Base-by-base conservation (phyloP, 148 eudicot species). In the Amaranthus cruentus region DNA sequence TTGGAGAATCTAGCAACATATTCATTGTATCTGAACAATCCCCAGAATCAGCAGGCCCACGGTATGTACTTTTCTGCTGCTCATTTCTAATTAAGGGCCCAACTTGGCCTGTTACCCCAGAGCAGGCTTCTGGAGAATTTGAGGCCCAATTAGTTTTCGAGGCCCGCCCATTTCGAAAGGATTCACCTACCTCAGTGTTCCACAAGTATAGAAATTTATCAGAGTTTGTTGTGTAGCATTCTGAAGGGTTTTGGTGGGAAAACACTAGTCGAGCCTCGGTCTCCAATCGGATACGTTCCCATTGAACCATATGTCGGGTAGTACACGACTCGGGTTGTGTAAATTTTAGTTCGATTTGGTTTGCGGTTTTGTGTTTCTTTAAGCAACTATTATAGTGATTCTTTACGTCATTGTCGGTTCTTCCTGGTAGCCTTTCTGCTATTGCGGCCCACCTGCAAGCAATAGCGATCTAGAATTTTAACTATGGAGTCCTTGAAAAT, bases 381-480 rank as follows among this genome's bases (percentile, higher is more conserved):
- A 67, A 2, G 48, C 68, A 65, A 38, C 56, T 60, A 59, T 80
- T 71, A 70, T 79, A 80, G 49, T 71, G 55, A 61, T 76, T 80
- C 73, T 80, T 80, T 5, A 80, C 76, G n/a, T 80, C 83, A 21
- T 80, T 80, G 83, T 76, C 83, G 28, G 83, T 80, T 76, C 83
- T 72, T 72, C 83, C 83, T 14, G 83, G 83, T 75, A 80, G 55
- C 47, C 73, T 72, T 67, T 79, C 61, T 66, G 83, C 83, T 71
- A 80, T 80, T 9, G 83, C 83, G n/a, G 83, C 69, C 83, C 83
- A 80, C 76, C 83, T 80, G 76, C 43, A 71, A 52, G 38, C 38
- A 28, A 28, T 28, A 28, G 38, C 2, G 38, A 28, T 28, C 38
- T 28, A 28, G 38, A 28, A 28, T 28, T 28, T 28, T 28, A 28